phyloP scores from a whole-genome alignment of 1,284 basidiomycete genomes.

The Heterobasidion parviporum region DNA sequence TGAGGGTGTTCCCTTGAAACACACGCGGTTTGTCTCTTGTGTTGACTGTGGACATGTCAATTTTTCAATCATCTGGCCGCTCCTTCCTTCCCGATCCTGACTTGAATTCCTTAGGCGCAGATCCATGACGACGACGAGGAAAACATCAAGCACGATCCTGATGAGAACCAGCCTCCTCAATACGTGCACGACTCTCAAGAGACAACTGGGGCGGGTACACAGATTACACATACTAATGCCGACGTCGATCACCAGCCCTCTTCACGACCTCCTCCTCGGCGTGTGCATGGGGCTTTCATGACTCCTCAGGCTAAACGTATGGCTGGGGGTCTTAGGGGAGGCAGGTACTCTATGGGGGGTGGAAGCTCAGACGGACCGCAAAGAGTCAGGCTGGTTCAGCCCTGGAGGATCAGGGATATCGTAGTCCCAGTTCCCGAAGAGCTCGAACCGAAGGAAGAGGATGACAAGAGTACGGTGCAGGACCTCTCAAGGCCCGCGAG shows the following conservation, averaged over 20 bases:
- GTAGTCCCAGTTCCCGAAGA: constrained; percentile 27
- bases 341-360: constrained; percentile 19
- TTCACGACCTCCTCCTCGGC: neutral
- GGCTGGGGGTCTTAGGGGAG: constrained; percentile 9
- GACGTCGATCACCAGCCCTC: constrained; percentile 10
- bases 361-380: constrained; percentile 10
- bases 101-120: neutral
- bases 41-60: no score
- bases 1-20: no score
- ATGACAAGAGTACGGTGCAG: constrained; percentile 1
- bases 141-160: constrained; percentile 1
- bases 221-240: constrained; percentile 6
- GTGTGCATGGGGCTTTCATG: constrained; percentile 31
- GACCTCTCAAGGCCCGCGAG: constrained; percentile 12
- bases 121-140: constrained; percentile 6
- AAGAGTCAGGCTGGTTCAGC: constrained; percentile 25
- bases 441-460: neutral
- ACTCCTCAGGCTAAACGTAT: constrained; percentile 34
- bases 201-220: neutral
- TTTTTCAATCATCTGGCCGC: no score
- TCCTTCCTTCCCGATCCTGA: no score
- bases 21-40: no score
- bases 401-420: constrained; percentile 49
- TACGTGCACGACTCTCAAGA: constrained; percentile 1
- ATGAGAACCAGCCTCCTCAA: constrained; percentile 1